phyloP scores from a whole-genome alignment of 495 filamentous ascomycete species.

The Penicillium malachiteum region DNA sequence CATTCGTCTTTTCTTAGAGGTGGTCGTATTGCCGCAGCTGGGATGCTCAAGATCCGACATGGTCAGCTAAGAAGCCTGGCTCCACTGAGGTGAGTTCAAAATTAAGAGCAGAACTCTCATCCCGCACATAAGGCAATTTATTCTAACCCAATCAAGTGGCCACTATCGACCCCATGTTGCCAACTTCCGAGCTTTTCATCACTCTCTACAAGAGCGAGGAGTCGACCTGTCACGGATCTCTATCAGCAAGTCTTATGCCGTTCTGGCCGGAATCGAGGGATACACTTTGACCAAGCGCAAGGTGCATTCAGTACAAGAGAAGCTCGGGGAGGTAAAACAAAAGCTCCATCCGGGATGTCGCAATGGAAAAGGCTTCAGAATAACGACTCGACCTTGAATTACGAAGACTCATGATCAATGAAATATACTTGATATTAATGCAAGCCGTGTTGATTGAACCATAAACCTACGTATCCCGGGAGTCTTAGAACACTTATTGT shows the following conservation, averaged over 20 bases:
- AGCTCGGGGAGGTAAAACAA: constrained; percentile 25
- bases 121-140: constrained; percentile 3
- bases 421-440: background rate
- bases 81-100: constrained; percentile 28
- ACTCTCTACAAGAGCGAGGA: constrained; percentile 65
- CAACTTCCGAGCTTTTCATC: constrained; percentile 80
- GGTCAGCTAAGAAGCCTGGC: constrained; percentile 64
- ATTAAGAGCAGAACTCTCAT: background rate
- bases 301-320: constrained; percentile 47
- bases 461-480: too few species aligned
- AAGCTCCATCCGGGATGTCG: constrained; percentile 8
- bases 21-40: constrained; percentile 75
- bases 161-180: constrained; percentile 81
- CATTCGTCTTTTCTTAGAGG: constrained; percentile 88
- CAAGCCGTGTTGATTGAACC: background rate
- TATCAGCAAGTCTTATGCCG: constrained; percentile 77
- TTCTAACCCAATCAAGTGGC: constrained; percentile 51
- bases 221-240: constrained; percentile 77
- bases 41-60: constrained; percentile 79
- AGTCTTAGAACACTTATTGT: too few species aligned
- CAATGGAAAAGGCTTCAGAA: background rate
- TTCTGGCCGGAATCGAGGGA: constrained; percentile 77
- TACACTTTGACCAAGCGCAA: constrained; percentile 65
- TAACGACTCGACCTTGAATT: background rate
- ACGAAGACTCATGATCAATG: background rate